These are phyloP conservation scores for Sporobolomyces phaffii DNA, from an alignment of 768 basidiomycete genomes.

Conservation along the genomic window DNA sequence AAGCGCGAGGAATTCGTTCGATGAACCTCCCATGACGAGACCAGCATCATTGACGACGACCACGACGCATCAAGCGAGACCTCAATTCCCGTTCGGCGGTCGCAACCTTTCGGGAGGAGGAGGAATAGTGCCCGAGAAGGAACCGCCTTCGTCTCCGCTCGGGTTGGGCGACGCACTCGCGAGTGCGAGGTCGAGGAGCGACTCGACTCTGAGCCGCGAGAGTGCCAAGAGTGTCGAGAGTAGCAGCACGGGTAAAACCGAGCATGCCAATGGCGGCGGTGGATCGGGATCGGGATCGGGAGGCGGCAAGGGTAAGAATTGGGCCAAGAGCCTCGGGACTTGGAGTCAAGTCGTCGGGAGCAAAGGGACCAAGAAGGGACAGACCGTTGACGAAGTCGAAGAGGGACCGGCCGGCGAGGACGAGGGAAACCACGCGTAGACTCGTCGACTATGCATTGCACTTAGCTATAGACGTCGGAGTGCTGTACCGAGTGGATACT, in stretches of 20 bases:
- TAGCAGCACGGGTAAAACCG: background rate
- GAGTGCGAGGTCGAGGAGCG: constrained; percentile 1
- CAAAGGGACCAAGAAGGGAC: background rate
- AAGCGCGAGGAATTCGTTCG: constrained; percentile 2
- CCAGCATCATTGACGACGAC: background rate
- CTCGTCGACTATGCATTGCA: too few relatives aligned
- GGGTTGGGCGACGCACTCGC: background rate
- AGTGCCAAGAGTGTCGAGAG: constrained; percentile 6
- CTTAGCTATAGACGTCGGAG: too few relatives aligned
- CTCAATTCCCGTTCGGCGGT: background rate
- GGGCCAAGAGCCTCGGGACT: constrained; percentile 2
- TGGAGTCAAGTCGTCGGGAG: constrained; percentile 17
- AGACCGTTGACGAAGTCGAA: background rate
- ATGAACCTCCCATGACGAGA: background rate
- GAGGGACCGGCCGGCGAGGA: background rate
- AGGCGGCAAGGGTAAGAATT: background rate
- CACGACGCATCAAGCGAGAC: background rate
- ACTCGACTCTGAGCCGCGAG: background rate
- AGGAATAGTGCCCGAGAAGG: background rate
- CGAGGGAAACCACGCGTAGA: background rate
- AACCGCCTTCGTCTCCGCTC: background rate
- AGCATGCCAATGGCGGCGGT: background rate
- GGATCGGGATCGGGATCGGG: background rate
- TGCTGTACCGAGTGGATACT: too few relatives aligned
- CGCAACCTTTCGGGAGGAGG: too few relatives aligned